These are phyloP conservation scores for Xylaria polymorpha DNA, from an alignment of 2,329 filamentous ascomycete genomes.

Conservation along the genomic window DNA sequence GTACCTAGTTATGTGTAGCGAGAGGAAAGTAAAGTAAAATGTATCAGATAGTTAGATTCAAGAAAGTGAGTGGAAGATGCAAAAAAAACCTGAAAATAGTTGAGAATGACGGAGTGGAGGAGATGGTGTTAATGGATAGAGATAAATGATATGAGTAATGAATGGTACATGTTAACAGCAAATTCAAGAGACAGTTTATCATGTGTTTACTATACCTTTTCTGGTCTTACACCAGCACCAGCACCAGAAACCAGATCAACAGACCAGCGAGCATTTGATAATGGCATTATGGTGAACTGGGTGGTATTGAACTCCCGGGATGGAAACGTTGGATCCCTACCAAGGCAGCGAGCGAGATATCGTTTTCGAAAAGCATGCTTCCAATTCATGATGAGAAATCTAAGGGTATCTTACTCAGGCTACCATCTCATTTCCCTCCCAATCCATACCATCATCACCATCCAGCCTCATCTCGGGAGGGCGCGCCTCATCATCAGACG, in stretches of 20 bases:
- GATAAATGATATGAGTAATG: conserved; percentile 27
- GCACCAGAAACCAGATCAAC: not conserved
- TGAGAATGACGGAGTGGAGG: not conserved
- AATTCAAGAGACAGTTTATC: too few species aligned
- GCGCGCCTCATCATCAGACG: not conserved
- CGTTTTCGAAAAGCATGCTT: not conserved
- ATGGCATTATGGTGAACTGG: too few species aligned
- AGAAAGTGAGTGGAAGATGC: not conserved
- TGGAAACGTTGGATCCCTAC: not conserved
- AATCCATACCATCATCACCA: not conserved
- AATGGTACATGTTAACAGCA: conserved; percentile 11
- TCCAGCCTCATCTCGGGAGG: not conserved
- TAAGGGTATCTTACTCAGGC: conserved; percentile 31
- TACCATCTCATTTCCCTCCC: conserved; percentile 2
- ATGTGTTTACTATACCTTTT: too few species aligned
- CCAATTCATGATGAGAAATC: conserved; percentile 6
- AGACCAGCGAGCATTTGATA: too few species aligned
- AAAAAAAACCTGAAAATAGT: not conserved
- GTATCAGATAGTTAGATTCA: conserved; percentile 1
- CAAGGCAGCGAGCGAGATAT: not conserved
- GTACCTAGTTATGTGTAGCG: not conserved
- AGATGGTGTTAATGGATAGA: conserved; percentile 19
- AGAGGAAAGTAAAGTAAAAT: not conserved
- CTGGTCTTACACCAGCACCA: too few species aligned
- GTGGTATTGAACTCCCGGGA: not conserved